These are phyloP conservation scores for Kernera saxatilis DNA, from an alignment of 345 rosid species.

Conservation along the genomic window DNA sequence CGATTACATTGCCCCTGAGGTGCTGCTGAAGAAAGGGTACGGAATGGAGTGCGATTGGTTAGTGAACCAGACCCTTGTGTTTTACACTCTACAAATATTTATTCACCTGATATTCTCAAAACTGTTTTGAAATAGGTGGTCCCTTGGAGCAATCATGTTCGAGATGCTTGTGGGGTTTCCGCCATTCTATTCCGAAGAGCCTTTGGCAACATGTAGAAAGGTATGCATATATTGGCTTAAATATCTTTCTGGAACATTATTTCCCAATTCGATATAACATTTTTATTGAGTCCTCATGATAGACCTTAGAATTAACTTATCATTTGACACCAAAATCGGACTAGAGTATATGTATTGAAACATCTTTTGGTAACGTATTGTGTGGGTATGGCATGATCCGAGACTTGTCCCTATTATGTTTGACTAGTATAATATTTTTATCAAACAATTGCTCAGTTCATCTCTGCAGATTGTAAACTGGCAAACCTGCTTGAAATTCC, in stretches of 20 bases:
- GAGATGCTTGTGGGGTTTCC: constrained; percentile 53
- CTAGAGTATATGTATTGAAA: neutral
- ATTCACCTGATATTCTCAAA: constrained; percentile 10
- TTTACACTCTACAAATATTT: neutral
- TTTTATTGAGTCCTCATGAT: neutral
- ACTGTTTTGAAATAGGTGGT: constrained; percentile 36
- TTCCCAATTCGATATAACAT: neutral
- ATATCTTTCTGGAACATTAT: neutral
- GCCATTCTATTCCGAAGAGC: constrained; percentile 44
- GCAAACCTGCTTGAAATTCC: constrained; percentile 59
- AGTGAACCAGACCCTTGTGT: constrained; percentile 20
- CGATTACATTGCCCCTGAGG: constrained; percentile 48
- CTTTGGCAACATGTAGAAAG: constrained; percentile 46
- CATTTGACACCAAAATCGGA: neutral
- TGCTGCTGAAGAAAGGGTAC: constrained; percentile 44
- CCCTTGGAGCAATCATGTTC: constrained; percentile 47
- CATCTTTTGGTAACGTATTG: neutral
- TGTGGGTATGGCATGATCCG: constrained; percentile 4
- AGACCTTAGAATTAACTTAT: neutral
- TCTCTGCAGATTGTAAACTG: constrained; percentile 62
- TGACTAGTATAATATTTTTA: constrained; percentile 25
- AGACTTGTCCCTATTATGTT: neutral
- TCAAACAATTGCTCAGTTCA: constrained; percentile 33
- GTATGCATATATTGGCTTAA: constrained; percentile 31
- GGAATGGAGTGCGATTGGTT: constrained; percentile 50